These are phyloP conservation scores for Glomus cerebriforme DNA, from an alignment of 192 early-diverging fungal species.

Conservation along the genomic window DNA sequence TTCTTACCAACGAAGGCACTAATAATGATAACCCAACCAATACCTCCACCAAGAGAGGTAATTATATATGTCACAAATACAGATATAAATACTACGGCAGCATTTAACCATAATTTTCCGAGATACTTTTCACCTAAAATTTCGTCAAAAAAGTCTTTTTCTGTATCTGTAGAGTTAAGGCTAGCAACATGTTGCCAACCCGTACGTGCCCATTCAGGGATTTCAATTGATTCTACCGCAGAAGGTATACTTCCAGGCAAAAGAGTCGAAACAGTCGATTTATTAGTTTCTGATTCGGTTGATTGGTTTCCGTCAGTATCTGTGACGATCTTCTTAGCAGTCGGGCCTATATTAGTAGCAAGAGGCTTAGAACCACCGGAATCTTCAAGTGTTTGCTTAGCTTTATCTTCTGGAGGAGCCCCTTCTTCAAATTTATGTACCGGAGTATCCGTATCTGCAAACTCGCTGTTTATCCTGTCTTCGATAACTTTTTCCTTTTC, in stretches of 20 bases:
- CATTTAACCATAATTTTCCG: conserved; percentile 31
- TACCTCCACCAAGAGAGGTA: conserved; percentile 20
- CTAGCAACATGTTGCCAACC: conserved; percentile 20
- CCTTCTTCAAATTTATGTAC: conserved; percentile 8
- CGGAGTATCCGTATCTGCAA: neutral
- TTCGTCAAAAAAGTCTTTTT: conserved; percentile 14
- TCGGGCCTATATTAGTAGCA: neutral
- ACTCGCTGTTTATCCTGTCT: neutral
- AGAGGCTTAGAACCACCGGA: neutral
- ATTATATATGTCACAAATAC: conserved; percentile 19
- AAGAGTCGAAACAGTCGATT: neutral
- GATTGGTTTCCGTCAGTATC: neutral
- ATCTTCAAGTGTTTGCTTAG: neutral
- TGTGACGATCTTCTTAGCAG: neutral
- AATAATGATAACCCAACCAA: conserved; percentile 28
- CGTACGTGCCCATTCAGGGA: conserved; percentile 22
- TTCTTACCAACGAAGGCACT: conserved; percentile 26
- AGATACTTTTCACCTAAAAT: conserved; percentile 22
- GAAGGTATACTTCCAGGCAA: conserved; percentile 15
- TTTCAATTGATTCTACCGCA: neutral
- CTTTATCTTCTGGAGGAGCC: conserved; percentile 19
- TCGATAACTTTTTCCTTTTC: neutral
- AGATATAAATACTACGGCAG: conserved; percentile 12
- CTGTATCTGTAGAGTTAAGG: neutral
- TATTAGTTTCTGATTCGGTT: neutral